These are phyloP conservation scores for Penicillium occitanis DNA, from an alignment of 2,329 filamentous ascomycete genomes.

Conservation along the genomic window DNA sequence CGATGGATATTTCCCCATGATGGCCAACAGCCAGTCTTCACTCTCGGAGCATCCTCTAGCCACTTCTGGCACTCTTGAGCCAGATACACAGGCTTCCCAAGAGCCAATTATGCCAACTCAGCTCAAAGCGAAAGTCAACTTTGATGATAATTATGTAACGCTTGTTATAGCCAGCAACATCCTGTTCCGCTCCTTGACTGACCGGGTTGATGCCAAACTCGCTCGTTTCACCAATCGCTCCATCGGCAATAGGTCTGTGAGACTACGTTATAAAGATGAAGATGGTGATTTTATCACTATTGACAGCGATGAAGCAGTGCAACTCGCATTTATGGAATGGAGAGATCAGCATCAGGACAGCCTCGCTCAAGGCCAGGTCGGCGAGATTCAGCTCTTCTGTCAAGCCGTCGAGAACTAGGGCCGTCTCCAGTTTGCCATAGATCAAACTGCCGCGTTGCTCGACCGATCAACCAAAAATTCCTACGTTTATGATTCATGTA, in stretches of 20 bases:
- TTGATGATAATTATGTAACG: conserved; percentile 86
- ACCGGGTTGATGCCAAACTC: conserved; percentile 94
- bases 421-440: conserved; percentile 13
- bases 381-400: conserved; percentile 88
- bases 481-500: conserved; percentile 16
- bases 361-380: conserved; percentile 66
- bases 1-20: conserved; percentile 26
- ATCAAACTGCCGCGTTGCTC: background rate
- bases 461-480: background rate
- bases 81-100: conserved; percentile 31
- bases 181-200: conserved; percentile 86
- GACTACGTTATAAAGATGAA: conserved; percentile 85
- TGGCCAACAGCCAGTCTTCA: conserved; percentile 20
- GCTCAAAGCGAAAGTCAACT: conserved; percentile 93
- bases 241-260: conserved; percentile 77
- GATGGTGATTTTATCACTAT: conserved; percentile 93
- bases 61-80: conserved; percentile 17
- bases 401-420: conserved; percentile 51
- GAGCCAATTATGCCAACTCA: conserved; percentile 63
- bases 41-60: conserved; percentile 15
- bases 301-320: conserved; percentile 92
- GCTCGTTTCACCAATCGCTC: conserved; percentile 81
- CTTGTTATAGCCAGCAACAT: conserved; percentile 97
- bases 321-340: conserved; percentile 94
- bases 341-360: conserved; percentile 68